These are phyloP conservation scores for Ochromonas danica DNA, from an alignment of 108 stramenopile genomes.

Conservation along the genomic window DNA sequence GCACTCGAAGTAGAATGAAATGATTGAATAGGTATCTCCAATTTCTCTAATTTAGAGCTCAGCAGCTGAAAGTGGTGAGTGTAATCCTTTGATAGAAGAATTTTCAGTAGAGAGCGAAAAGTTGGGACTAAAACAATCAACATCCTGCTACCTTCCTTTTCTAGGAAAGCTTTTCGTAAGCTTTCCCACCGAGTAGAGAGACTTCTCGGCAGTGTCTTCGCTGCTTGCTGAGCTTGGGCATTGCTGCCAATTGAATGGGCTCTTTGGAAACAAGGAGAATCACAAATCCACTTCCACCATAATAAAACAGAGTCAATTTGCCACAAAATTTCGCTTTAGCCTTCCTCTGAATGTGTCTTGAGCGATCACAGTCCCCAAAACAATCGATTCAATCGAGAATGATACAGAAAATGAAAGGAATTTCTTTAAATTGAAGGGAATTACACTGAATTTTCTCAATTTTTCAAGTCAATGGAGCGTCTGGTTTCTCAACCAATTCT, in stretches of 20 bases:
- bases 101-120: conserved; percentile 16
- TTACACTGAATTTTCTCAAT: no score
- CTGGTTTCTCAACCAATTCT: conserved; percentile 15
- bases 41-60: conserved; percentile 17
- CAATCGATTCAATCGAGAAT: conserved; percentile 6
- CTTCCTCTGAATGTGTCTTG: conserved; percentile 9
- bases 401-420: no score
- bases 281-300: no score
- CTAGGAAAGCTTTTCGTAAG: conserved; percentile 10
- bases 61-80: conserved; percentile 14
- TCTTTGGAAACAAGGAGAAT: no score
- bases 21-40: conserved; percentile 9
- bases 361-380: no score
- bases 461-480: conserved; percentile 15
- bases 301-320: no score
- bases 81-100: conserved; percentile 9
- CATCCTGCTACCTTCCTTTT: conserved; percentile 15
- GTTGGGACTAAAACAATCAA: conserved; percentile 10
- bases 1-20: conserved; percentile 5
- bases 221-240: no score
- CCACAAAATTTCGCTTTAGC: conserved; percentile 5
- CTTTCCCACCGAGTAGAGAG: conserved; percentile 13
- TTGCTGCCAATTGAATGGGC: no score
- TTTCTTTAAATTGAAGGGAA: no score
- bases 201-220: conserved; percentile 7